A percentile compares a stretch with the other conserved stretches of the same genome.
These are phyloP conservation scores for Limnomonas spitsbergensis DNA, from an alignment of 139 green algal species.

Conservation along the genomic window DNA sequence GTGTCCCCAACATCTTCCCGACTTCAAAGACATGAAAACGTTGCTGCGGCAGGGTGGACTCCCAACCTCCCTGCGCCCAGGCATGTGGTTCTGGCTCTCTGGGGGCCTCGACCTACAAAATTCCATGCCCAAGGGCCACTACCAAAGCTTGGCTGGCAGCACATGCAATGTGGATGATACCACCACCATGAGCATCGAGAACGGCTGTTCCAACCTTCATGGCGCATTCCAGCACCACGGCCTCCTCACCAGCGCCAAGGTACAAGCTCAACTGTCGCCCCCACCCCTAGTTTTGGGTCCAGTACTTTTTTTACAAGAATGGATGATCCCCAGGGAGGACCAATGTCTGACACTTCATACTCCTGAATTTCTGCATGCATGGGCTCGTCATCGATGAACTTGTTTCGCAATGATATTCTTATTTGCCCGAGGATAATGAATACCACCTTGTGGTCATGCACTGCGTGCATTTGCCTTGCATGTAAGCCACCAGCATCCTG, in stretches of 20 bases:
- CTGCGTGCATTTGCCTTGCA: background rate
- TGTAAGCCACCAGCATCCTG: background rate
- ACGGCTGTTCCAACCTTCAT: background rate
- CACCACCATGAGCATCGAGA: background rate
- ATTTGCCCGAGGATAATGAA: too few relatives aligned
- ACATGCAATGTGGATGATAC: background rate
- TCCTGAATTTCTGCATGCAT: too few relatives aligned
- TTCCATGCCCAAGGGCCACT: background rate
- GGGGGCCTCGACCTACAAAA: conserved; percentile 4
- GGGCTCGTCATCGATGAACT: too few relatives aligned
- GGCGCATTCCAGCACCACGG: background rate
- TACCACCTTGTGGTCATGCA: background rate
- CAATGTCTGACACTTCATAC: too few relatives aligned
- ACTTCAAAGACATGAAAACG: conserved; percentile 21
- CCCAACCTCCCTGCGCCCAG: conserved; percentile 23
- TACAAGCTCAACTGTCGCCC: background rate
- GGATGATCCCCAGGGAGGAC: background rate
- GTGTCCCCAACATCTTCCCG: background rate
- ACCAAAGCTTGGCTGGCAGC: background rate
- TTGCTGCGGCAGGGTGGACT: conserved; percentile 32
- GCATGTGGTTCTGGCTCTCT: conserved; percentile 39
- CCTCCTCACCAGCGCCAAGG: background rate
- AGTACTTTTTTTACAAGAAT: background rate
- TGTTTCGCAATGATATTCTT: too few relatives aligned
- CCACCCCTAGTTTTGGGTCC: too few relatives aligned